Base-by-base conservation (phyloP, 2,329 filamentous ascomycete genomes). In the Scolecobasidium constrictum region DNA sequence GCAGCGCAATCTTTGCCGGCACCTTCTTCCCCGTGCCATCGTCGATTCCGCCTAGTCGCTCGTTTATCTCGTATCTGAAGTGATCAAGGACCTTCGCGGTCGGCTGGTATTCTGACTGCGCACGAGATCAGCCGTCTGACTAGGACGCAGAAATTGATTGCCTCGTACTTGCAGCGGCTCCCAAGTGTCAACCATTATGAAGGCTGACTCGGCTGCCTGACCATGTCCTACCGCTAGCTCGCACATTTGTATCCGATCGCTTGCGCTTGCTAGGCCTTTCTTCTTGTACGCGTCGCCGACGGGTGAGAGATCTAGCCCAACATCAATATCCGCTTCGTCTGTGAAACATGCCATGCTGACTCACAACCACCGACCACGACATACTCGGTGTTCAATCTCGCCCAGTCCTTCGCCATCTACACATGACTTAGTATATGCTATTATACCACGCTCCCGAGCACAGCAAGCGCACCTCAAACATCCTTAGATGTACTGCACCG, bases 201-300 rank as follows among this genome's bases (percentile, higher is more conserved):
- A 43, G 12, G 12, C 18, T 4, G 15, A 21, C 15, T 35, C 21
- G 28, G 39, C 17, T 18, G 17, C 23, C 18, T 19, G 20, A n/a
- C 26, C 26, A 7, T 9, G 9, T n/a, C 26, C 26, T 11, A 35
- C 31, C 9, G 46, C 46, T 9, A 46, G 46, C 35, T 43, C 31
- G 33, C 46, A 48, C 46, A 48, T 48, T 15, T 47, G 23, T 7
- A 48, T 20, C 11, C 46, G 44, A 35, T 48, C 22, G 4, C 33
- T 20, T 11, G 39, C 46, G 16, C 33, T 15, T 13, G 44, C 46
- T n/a, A 48, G 40, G 19, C 46, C 46, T 21, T 42, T 43, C 36
- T 48, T 48, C 37, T 45, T 48, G 45, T 48, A 48, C 12, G 45
- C 46, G 20, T 48, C 47, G 20, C 44, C 45, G 16, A 48, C 46